Base-by-base conservation (phyloP, 1,139 yeast species). In the Suhomyces yuchorum region DNA sequence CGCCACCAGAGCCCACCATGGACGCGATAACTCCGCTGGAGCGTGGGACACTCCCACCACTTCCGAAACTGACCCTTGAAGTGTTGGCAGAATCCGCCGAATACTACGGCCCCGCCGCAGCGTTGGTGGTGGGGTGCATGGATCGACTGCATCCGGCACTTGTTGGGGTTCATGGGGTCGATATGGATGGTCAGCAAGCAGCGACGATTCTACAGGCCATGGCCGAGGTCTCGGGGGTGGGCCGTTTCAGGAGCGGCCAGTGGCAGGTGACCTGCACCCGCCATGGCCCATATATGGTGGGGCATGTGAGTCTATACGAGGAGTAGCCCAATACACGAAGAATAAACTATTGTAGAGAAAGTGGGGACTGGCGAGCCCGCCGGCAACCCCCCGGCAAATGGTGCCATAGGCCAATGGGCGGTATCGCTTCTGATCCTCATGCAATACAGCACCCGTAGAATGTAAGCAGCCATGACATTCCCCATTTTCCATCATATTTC, bases 21-120 rank as follows among this genome's bases (percentile, higher is more conserved):
- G 32, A 23, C 12, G 45, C 49, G 49, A 38, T 46, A 46, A 34
- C 41, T 42, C 49, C 49, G 43, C 42, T 40, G 33, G 20, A 18
- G 23, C 18, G 11, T 8, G 5, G 19, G 19, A 12, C 19, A 12
- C 12, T 23, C 15, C 26, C 39, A 8, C 20, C 6, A n/a, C 37
- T 43, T 26, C 47, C 44, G 12, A 22, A 15, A 17, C 30, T 37
- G 26, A 37, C 47, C 14, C 17, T 36, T 15, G 15, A 18, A n/a
- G 15, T 37, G 20, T 28, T 44, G 14, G 33, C 35, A n/a, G 28
- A 35, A 24, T 9, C 28, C 18, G 22, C 30, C 4, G 34, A 41
- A 19, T 44, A 44, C 24, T 40, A 44, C 38, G 22, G 41, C 17
- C 37, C 37, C 14, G n/a, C 8, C 34, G 17, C 18, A 26, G 44